A percentile compares a stretch with the other conserved stretches of the same genome.
Conservation (phyloP, 148 eudicot genomes). For the Fagopyrum tataricum region DNA sequence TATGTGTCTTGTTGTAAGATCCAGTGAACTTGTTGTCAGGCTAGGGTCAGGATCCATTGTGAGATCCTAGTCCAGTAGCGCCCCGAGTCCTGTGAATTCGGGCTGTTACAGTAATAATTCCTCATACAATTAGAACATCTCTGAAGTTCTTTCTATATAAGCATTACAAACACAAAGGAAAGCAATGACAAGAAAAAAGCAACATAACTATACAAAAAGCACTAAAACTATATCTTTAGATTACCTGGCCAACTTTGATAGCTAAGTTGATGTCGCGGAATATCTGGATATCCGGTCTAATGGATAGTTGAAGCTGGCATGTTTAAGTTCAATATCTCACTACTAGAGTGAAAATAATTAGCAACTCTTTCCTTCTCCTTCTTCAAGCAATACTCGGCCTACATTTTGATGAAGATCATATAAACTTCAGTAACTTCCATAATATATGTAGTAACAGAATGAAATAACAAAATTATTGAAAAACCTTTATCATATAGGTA, state of each 20-base stretch:
- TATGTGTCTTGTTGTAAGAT: too few relatives aligned
- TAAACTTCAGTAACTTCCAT: neutral
- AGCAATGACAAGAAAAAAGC: neutral
- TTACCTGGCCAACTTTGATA: too few relatives aligned
- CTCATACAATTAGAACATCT: neutral
- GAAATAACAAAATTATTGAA: neutral
- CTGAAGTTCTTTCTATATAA: neutral
- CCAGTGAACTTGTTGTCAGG: too few relatives aligned
- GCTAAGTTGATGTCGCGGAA: too few relatives aligned
- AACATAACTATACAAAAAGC: neutral
- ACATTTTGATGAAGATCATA: slow-evolving; percentile 6
- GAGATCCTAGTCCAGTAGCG: too few relatives aligned
- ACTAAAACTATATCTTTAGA: too few relatives aligned
- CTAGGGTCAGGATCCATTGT: too few relatives aligned
- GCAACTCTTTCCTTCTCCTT: slow-evolving; percentile 89
- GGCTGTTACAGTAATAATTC: too few relatives aligned
- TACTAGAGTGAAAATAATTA: slow-evolving; percentile 78
- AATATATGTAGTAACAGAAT: neutral
- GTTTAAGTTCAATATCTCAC: too few relatives aligned
- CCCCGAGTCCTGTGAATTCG: too few relatives aligned
- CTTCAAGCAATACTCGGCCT: slow-evolving; percentile 92
- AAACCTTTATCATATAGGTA: slow-evolving; percentile 82
- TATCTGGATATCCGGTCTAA: too few relatives aligned
- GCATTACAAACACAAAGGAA: neutral
- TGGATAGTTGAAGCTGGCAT: too few relatives aligned